Evolutionary conservation across 371 early-diverging fungal species (phyloP).

Genomic region (Smittium mucronatum): DNA sequence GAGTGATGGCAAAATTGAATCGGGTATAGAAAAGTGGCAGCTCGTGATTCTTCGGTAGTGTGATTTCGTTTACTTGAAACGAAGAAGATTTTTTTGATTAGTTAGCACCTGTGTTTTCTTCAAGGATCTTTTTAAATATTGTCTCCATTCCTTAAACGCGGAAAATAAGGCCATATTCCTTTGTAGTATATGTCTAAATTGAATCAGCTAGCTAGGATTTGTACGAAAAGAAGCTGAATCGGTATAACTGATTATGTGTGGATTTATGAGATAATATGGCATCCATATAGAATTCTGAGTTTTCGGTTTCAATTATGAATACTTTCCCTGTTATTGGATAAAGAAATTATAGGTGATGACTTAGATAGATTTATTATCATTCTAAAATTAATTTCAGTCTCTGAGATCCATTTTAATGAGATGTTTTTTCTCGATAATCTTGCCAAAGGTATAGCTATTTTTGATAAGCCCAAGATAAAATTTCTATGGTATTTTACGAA

Average conservation of each 20-base stretch:
- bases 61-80: too few species aligned
- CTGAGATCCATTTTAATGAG: background rate
- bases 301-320: slow-evolving; percentile 10
- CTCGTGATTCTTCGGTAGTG: too few species aligned
- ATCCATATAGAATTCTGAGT: background rate
- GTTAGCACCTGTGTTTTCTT: background rate
- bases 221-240: background rate
- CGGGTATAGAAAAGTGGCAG: too few species aligned
- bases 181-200: slow-evolving; percentile 6
- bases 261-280: background rate
- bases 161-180: background rate
- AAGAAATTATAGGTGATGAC: background rate
- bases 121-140: background rate
- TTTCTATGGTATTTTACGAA: slow-evolving; percentile 27
- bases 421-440: slow-evolving; percentile 8
- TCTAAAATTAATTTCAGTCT: background rate
- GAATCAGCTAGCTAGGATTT: background rate
- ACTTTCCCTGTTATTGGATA: background rate
- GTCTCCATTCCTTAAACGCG: slow-evolving; percentile 10
- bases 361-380: background rate
- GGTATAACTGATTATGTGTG: background rate
- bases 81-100: too few species aligned
- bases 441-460: slow-evolving; percentile 18
- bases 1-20: too few species aligned
- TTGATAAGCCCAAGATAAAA: slow-evolving; percentile 21